Percentiles rank a stretch among this genome's conserved stretches.
Conservation (phyloP, 345 rosid species). For the Hypericum perforatum region DNA sequence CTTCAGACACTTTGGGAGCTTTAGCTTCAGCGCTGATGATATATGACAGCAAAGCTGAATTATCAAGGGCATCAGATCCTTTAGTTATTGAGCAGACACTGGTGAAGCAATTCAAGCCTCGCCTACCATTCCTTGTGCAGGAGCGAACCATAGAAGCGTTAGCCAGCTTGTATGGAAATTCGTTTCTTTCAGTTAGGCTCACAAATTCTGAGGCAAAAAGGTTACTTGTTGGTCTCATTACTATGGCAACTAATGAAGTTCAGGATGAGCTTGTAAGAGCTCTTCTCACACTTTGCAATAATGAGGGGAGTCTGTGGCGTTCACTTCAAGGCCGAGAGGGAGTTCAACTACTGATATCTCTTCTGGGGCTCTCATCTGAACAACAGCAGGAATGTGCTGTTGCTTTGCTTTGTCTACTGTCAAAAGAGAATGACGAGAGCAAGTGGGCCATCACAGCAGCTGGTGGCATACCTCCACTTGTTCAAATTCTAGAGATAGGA, state of each 20-base stretch:
- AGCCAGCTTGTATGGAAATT: constrained; percentile 94
- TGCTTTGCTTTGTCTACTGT: constrained; percentile 86
- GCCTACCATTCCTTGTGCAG: constrained; percentile 76
- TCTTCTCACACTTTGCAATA: constrained; percentile 76
- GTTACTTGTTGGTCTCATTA: constrained; percentile 93
- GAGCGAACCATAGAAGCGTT: constrained; percentile 98
- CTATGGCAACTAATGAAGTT: constrained; percentile 91
- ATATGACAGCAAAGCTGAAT: constrained; percentile 84
- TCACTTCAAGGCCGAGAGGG: constrained; percentile 99
- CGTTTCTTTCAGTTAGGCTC: constrained; percentile 63
- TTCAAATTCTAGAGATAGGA: constrained; percentile 94
- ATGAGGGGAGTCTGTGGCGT: constrained; percentile 84
- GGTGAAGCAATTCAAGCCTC: constrained; percentile 86
- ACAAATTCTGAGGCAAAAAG: constrained; percentile 84
- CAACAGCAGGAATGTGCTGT: constrained; percentile 99
- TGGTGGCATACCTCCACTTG: constrained; percentile 99
- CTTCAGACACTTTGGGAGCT: constrained; percentile 96
- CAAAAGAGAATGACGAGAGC: constrained; percentile 96
- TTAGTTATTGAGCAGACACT: constrained; percentile 66
- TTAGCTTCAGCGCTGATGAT: constrained; percentile 99
- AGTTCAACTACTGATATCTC: constrained; percentile 89
- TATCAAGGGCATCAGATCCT: constrained; percentile 75
- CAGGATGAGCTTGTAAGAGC: constrained; percentile 92
- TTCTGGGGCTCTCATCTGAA: constrained; percentile 97
- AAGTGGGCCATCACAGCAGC: constrained; percentile 99